These are phyloP conservation scores for cucumber (Cucumis sativus) DNA, from an alignment of 306 rosid genomes.

Conservation along the genomic window DNA sequence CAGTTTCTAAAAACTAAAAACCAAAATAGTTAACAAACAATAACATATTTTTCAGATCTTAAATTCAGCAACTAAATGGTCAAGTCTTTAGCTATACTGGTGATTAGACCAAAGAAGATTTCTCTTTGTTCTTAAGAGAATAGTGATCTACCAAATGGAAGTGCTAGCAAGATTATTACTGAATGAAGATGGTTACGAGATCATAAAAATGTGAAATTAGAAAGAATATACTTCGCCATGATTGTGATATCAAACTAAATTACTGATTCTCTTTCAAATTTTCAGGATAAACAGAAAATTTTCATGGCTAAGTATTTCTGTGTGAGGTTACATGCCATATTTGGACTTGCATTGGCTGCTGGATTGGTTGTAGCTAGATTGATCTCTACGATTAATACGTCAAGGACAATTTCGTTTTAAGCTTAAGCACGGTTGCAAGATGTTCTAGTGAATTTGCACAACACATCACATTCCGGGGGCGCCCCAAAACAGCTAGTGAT, in stretches of 20 bases:
- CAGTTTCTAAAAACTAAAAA: too few species aligned
- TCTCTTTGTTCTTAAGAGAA: neutral
- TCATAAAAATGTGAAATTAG: neutral
- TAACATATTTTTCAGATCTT: neutral
- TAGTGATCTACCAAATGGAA: neutral
- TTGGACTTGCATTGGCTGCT: slow-evolving; percentile 70
- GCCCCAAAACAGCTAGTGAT: neutral
- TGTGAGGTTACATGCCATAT: slow-evolving; percentile 68
- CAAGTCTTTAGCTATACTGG: neutral
- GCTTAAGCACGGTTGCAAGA: neutral
- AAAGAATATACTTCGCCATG: neutral
- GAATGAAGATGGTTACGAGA: neutral
- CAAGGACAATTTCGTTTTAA: slow-evolving; percentile 1
- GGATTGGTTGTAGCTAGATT: slow-evolving; percentile 60
- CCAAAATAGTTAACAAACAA: too few species aligned
- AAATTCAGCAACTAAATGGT: neutral
- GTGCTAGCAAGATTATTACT: neutral
- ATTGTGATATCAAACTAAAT: neutral
- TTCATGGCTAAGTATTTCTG: slow-evolving; percentile 93
- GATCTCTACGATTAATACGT: slow-evolving; percentile 5
- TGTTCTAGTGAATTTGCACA: neutral
- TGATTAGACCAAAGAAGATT: neutral
- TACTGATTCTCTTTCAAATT: neutral
- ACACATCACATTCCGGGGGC: neutral
- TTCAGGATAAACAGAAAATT: slow-evolving; percentile 70